Conservation (phyloP, 352 stramenopile species). For the Pythium chondricola region DNA sequence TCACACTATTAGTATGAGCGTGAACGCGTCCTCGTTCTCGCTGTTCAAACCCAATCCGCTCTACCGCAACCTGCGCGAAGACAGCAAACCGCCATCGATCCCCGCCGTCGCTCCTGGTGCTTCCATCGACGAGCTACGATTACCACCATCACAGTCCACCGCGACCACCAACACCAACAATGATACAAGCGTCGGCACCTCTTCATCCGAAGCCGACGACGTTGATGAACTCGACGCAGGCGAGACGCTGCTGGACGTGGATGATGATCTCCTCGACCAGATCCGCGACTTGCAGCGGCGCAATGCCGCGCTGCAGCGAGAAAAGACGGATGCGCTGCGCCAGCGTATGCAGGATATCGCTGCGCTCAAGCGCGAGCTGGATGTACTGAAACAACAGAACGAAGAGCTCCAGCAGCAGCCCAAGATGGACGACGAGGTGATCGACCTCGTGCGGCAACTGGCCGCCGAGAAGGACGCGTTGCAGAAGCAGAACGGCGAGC, state of each 20-base stretch:
- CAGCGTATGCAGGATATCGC: background rate
- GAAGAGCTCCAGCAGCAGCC: conserved; percentile 9
- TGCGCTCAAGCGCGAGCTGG: background rate
- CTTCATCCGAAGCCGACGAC: conserved; percentile 9
- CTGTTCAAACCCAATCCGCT: conserved; percentile 20
- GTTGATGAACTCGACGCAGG: background rate
- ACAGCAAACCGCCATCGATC: conserved; percentile 1
- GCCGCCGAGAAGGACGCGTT: conserved; percentile 12
- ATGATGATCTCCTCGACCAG: conserved; percentile 19
- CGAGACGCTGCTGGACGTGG: conserved; percentile 9
- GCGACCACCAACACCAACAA: background rate
- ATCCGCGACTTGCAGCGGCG: conserved; percentile 10
- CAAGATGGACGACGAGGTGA: conserved; percentile 11
- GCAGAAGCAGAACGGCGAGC: conserved; percentile 13
- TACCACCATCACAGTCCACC: background rate
- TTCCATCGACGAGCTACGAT: no score
- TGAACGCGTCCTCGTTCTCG: conserved; percentile 20
- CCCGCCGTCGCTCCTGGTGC: no score
- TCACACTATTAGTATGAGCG: conserved; percentile 7
- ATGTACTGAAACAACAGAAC: conserved; percentile 3
- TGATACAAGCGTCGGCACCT: conserved; percentile 8
- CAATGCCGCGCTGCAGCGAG: conserved; percentile 2
- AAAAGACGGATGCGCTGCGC: conserved; percentile 1
- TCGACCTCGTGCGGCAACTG: conserved; percentile 3
- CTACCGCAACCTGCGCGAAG: conserved; percentile 15